Evolutionary conservation across 2,329 filamentous ascomycete genomes (phyloP).

Genomic region (Ophiocordyceps sinensis): DNA sequence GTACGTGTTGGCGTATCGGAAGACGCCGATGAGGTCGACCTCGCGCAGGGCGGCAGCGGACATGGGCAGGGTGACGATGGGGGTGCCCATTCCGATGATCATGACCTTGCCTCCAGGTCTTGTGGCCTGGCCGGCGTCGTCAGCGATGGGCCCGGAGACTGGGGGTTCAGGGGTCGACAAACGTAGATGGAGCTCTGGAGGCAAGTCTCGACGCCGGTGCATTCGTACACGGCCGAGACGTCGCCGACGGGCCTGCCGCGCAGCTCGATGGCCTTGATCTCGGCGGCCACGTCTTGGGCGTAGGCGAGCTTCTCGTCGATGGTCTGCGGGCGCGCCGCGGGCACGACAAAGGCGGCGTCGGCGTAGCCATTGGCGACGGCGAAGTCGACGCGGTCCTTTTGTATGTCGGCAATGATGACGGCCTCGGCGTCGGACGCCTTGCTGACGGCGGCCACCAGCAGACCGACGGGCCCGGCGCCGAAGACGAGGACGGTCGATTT

Average conservation of each 20-base stretch:
- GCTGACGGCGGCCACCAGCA: constrained; percentile 44
- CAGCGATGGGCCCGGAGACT: not conserved
- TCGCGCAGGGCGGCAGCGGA: constrained; percentile 55
- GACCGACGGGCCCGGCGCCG: constrained; percentile 46
- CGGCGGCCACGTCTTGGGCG: constrained; percentile 32
- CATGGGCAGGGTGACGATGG: constrained; percentile 54
- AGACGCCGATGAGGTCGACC: constrained; percentile 57
- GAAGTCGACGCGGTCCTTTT: constrained; percentile 41
- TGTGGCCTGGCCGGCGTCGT: constrained; percentile 26
- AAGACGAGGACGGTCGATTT: constrained; percentile 36
- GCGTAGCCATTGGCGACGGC: constrained; percentile 41
- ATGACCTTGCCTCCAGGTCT: constrained; percentile 55
- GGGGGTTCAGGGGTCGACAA: constrained; percentile 9
- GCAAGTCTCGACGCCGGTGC: constrained; percentile 65
- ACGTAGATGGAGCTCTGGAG: constrained; percentile 62
- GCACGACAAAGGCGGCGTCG: constrained; percentile 35
- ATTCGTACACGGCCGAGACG: constrained; percentile 58
- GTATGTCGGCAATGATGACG: constrained; percentile 41
- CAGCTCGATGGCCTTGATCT: constrained; percentile 21
- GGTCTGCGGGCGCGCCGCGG: constrained; percentile 29
- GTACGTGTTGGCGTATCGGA: constrained; percentile 66
- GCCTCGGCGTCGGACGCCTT: constrained; percentile 27
- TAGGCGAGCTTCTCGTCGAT: constrained; percentile 38
- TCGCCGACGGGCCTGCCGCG: constrained; percentile 39
- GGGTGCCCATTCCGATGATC: constrained; percentile 60